These are phyloP conservation scores for Candida corydali DNA, from an alignment of 805 yeast species.

Conservation along the genomic window DNA sequence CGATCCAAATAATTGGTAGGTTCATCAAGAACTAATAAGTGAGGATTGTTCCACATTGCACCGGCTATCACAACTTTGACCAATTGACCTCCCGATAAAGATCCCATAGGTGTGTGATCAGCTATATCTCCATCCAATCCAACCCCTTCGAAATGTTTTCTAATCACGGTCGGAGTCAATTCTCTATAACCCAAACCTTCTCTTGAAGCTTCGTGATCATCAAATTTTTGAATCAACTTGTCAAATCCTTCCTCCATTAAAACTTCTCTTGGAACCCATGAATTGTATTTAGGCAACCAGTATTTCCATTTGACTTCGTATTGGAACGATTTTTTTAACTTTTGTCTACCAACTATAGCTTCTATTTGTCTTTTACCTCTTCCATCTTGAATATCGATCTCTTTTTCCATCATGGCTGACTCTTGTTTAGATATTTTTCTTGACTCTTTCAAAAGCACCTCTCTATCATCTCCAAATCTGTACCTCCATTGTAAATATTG, in stretches of 20 bases:
- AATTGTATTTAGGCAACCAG: conserved; percentile 89
- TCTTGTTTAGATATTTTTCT: conserved; percentile 79
- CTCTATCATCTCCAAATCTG: conserved; percentile 96
- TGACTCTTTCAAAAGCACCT: conserved; percentile 87
- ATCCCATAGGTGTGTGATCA: conserved; percentile 95
- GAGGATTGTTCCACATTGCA: conserved; percentile 99
- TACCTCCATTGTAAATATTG: conserved; percentile 99
- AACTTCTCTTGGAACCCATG: conserved; percentile 86
- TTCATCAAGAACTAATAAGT: conserved; percentile 91
- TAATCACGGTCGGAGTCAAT: conserved; percentile 81
- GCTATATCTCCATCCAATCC: conserved; percentile 98
- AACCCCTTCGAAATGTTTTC: conserved; percentile 95
- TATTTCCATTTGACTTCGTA: conserved; percentile 87
- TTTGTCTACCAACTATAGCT: conserved; percentile 96
- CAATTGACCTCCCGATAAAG: conserved; percentile 95
- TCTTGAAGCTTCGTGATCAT: conserved; percentile 46
- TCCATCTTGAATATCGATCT: conserved; percentile 80
- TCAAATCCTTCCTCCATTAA: conserved; percentile 60
- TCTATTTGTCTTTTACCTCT: conserved; percentile 85
- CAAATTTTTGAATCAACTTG: conserved; percentile 42
- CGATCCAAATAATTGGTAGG: conserved; percentile 98
- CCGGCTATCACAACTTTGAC: conserved; percentile 99
- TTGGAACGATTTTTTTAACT: conserved; percentile 93
- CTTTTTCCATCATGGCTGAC: conserved; percentile 69
- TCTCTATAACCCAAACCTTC: conserved; percentile 46